Conservation (phyloP, 2,329 filamentous ascomycete species). For the Verticillium isaacii region DNA sequence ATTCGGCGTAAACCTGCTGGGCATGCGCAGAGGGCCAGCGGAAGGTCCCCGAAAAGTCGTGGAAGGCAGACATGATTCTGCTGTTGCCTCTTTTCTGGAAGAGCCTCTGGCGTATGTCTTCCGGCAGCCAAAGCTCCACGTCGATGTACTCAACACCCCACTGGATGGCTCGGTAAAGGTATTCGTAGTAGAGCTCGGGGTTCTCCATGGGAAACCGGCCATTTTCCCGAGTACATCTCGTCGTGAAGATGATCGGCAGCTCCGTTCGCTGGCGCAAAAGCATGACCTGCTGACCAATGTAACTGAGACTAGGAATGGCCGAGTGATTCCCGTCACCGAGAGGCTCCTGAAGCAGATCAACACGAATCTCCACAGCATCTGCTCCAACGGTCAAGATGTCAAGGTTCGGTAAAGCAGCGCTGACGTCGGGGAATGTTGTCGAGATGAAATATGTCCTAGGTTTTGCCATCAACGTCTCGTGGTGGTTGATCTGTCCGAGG, state of each 20-base stretch:
- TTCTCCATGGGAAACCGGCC: constrained; percentile 82
- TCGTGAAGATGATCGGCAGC: constrained; percentile 86
- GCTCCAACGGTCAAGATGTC: constrained; percentile 84
- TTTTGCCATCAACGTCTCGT: constrained; percentile 73
- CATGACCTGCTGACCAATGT: constrained; percentile 85
- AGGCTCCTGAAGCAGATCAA: constrained; percentile 75
- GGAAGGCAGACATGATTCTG: constrained; percentile 86
- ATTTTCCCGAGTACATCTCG: constrained; percentile 75
- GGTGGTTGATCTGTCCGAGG: constrained; percentile 72
- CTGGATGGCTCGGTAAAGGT: constrained; percentile 78
- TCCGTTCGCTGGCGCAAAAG: constrained; percentile 77
- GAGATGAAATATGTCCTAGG: constrained; percentile 79
- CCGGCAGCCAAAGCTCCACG: constrained; percentile 82
- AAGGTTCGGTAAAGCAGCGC: constrained; percentile 75
- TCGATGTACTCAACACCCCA: constrained; percentile 91
- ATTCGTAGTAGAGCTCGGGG: constrained; percentile 68
- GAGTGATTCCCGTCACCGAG: constrained; percentile 56
- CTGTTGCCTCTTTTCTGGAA: constrained; percentile 70
- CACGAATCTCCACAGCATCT: constrained; percentile 79
- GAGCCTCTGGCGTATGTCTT: constrained; percentile 63
- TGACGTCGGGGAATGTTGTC: constrained; percentile 82
- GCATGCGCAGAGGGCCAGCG: constrained; percentile 75
- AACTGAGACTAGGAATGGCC: constrained; percentile 70
- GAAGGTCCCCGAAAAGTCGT: constrained; percentile 81
- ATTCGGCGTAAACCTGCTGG: constrained; percentile 65